phyloP scores from a whole-genome alignment of 306 rosid species.

The Cucumis melo region DNA sequence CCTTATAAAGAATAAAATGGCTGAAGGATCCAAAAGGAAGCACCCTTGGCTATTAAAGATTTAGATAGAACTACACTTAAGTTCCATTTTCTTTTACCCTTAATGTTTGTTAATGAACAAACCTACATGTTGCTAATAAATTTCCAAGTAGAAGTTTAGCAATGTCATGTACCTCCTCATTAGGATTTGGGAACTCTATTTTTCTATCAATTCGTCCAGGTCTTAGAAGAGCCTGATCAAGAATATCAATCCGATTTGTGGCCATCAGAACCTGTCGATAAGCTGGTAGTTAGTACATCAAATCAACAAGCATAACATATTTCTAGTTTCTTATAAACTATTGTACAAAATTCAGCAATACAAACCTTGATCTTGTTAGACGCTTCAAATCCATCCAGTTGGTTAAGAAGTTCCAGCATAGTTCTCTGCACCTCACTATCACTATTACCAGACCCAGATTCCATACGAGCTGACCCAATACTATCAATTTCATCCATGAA shows the following conservation, averaged over 20 bases:
- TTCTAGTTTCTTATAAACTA: background rate
- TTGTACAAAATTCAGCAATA: background rate
- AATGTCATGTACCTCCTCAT: slow-evolving; percentile 44
- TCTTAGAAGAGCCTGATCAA: slow-evolving; percentile 95
- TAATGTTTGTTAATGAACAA: background rate
- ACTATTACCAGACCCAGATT: slow-evolving; percentile 97
- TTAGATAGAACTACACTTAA: background rate
- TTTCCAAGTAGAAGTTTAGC: background rate
- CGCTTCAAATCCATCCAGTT: slow-evolving; percentile 98
- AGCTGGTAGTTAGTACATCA: background rate
- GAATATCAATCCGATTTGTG: slow-evolving; percentile 91
- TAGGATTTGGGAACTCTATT: slow-evolving; percentile 95
- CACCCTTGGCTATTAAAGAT: background rate
- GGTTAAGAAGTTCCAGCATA: slow-evolving; percentile 97
- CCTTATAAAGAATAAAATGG: too few species aligned
- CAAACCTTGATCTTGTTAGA: slow-evolving; percentile 90
- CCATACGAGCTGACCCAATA: slow-evolving; percentile 98
- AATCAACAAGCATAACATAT: background rate
- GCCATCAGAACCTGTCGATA: slow-evolving; percentile 79
- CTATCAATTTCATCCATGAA: slow-evolving; percentile 99
- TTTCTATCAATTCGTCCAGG: slow-evolving; percentile 94
- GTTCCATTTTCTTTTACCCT: background rate
- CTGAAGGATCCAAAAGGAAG: background rate
- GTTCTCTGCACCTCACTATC: slow-evolving; percentile 98
- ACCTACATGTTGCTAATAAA: background rate